A percentile compares a stretch with the other conserved stretches of the same genome.
phyloP scores from a whole-genome alignment of 2,329 filamentous ascomycete species.

The Diaporthe citriasiana region DNA sequence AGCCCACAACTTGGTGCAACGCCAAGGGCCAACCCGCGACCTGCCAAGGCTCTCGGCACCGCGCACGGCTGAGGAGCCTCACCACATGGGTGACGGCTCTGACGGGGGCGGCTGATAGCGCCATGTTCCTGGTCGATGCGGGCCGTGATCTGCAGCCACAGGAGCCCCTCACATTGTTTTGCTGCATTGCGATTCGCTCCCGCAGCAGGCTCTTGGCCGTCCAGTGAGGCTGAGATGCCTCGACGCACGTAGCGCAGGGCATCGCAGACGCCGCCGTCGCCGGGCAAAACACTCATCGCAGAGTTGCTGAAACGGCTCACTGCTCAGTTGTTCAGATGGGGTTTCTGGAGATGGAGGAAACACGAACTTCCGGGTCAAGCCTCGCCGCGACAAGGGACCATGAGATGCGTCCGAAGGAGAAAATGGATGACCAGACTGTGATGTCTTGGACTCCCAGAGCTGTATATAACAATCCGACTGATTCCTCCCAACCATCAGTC shows the following conservation, averaged over 20 bases:
- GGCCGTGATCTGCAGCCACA: slow-evolving; percentile 28
- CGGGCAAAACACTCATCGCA: slow-evolving; percentile 15
- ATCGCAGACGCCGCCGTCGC: slow-evolving; percentile 32
- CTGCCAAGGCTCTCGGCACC: slow-evolving; percentile 26
- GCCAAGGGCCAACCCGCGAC: slow-evolving; percentile 26
- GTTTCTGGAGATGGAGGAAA: slow-evolving; percentile 32
- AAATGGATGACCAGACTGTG: slow-evolving; percentile 27
- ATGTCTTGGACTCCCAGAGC: slow-evolving; percentile 22
- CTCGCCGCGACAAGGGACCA: not conserved
- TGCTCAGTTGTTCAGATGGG: slow-evolving; percentile 28
- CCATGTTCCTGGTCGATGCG: slow-evolving; percentile 27
- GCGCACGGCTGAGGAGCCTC: slow-evolving; percentile 15
- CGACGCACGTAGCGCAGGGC: slow-evolving; percentile 21
- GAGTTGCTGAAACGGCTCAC: slow-evolving; percentile 27
- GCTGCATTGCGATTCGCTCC: slow-evolving; percentile 32
- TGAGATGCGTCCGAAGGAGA: slow-evolving; percentile 31
- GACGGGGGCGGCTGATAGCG: not conserved
- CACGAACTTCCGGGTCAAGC: slow-evolving; percentile 33
- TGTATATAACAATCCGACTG: slow-evolving; percentile 25
- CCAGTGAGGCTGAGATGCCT: slow-evolving; percentile 19
- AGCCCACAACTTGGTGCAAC: slow-evolving; percentile 25
- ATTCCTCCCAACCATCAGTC: slow-evolving; percentile 30
- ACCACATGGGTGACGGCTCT: slow-evolving; percentile 5
- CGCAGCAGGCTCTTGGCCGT: slow-evolving; percentile 21
- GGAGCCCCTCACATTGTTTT: slow-evolving; percentile 16